These are phyloP conservation scores for Leersia perrieri DNA, from an alignment of 176 grass and related monocot genomes.

Conservation along the genomic window DNA sequence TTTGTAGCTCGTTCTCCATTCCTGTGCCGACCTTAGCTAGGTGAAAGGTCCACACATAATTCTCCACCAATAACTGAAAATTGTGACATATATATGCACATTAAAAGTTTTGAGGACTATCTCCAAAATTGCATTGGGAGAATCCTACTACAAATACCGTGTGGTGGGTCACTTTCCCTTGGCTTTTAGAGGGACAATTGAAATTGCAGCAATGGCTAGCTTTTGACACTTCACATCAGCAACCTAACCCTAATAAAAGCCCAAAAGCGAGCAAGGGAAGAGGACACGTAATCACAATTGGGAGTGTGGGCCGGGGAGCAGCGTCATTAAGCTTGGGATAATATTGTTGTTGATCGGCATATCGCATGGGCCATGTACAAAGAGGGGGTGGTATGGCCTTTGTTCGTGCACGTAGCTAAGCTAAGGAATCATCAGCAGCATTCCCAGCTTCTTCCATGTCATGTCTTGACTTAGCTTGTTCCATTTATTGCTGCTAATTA, in stretches of 20 bases:
- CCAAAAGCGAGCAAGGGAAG: neutral
- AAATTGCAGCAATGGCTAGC: neutral
- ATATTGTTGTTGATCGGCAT: neutral
- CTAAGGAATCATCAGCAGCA: neutral
- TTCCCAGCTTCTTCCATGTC: neutral
- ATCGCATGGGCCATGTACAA: neutral
- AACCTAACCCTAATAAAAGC: conserved; percentile 29
- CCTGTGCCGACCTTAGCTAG: neutral
- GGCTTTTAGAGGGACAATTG: conserved; percentile 11
- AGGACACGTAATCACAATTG: conserved; percentile 14
- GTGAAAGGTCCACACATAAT: neutral
- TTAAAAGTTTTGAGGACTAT: neutral
- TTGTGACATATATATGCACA: neutral
- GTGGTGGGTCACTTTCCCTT: conserved; percentile 8
- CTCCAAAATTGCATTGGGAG: too few species aligned
- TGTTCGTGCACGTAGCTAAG: conserved; percentile 17
- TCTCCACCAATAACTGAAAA: neutral
- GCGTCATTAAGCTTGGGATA: neutral
- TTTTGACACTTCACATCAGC: conserved; percentile 2
- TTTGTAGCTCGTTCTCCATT: neutral
- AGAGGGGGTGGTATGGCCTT: conserved; percentile 2
- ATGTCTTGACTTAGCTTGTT: neutral
- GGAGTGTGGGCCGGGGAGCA: neutral
- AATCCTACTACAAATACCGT: neutral
- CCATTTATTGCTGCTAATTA: neutral